Percentiles rank a stretch among this genome's conserved stretches.
Conservation (phyloP, 495 filamentous ascomycete genomes). For the Staphylotrichum longicolle region DNA sequence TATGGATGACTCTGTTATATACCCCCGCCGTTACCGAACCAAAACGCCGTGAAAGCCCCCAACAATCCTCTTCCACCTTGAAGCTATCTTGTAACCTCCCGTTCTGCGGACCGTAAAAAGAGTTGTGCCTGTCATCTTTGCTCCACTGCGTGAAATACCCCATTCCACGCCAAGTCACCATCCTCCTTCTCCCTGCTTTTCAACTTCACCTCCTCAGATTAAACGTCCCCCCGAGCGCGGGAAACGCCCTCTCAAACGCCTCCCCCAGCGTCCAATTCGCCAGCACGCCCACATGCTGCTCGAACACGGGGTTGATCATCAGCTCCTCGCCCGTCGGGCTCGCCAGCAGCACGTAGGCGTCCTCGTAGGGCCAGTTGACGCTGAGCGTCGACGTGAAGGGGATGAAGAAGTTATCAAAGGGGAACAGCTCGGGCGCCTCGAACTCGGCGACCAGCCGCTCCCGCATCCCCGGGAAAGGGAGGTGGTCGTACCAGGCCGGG, state of each 20-base stretch:
- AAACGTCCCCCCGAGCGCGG: conserved; percentile 56
- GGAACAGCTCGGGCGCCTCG: conserved; percentile 38
- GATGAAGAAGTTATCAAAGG: conserved; percentile 77
- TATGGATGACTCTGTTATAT: too few species aligned
- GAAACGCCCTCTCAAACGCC: conserved; percentile 62
- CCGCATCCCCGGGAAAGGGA: conserved; percentile 74
- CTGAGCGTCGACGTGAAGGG: conserved; percentile 70
- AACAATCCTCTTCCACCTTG: too few species aligned
- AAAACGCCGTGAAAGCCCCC: too few species aligned
- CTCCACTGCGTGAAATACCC: too few species aligned
- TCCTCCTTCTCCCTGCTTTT: too few species aligned
- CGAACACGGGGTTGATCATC: conserved; percentile 76
- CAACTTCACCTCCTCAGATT: conserved; percentile 27
- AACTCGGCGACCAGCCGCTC: conserved; percentile 55
- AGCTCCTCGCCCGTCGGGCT: conserved; percentile 57
- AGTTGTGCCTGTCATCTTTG: too few species aligned
- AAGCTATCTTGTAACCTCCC: too few species aligned
- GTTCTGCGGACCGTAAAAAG: too few species aligned
- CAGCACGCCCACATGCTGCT: conserved; percentile 64
- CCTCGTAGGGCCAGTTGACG: conserved; percentile 77
- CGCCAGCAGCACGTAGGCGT: conserved; percentile 57
- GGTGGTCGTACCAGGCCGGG: conserved; percentile 73
- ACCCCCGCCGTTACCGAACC: too few species aligned
- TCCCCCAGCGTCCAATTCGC: conserved; percentile 77
- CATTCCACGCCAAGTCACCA: too few species aligned